Evolutionary conservation across 176 grass and related monocot species (phyloP).

Genomic region (Zoysia japonica): DNA sequence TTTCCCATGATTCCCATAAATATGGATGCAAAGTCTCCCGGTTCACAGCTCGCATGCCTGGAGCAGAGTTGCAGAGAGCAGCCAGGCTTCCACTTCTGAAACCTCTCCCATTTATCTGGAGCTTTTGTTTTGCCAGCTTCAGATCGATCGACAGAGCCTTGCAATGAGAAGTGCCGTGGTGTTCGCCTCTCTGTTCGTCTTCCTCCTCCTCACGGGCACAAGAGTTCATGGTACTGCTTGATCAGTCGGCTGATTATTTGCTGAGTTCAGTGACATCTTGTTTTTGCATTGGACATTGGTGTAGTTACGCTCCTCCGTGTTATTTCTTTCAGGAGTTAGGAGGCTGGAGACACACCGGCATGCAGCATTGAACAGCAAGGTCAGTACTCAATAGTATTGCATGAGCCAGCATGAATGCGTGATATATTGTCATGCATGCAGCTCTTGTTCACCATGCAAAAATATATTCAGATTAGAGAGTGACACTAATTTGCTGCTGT

Average conservation of each 20-base stretch:
- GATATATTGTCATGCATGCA: no score
- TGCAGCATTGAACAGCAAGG: background rate
- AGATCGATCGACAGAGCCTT: background rate
- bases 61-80: no score
- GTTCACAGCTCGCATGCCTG: background rate
- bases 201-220: constrained; percentile 1
- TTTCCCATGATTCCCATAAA: constrained; percentile 5
- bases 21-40: background rate
- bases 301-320: background rate
- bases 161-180: constrained; percentile 15
- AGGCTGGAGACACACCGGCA: constrained; percentile 9
- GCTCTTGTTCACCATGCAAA: background rate
- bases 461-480: no score
- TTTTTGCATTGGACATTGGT: no score
- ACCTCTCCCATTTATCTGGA: background rate
- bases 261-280: background rate
- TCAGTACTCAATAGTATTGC: background rate
- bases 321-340: constrained; percentile 2
- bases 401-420: background rate
- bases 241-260: background rate
- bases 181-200: background rate
- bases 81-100: background rate
- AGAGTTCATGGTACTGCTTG: constrained; percentile 15
- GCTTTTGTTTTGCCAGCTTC: constrained; percentile 5
- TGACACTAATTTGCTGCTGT: background rate